Evolutionary conservation across 805 yeast species (phyloP).

Genomic region (Saccharomycopsis capsularis): DNA sequence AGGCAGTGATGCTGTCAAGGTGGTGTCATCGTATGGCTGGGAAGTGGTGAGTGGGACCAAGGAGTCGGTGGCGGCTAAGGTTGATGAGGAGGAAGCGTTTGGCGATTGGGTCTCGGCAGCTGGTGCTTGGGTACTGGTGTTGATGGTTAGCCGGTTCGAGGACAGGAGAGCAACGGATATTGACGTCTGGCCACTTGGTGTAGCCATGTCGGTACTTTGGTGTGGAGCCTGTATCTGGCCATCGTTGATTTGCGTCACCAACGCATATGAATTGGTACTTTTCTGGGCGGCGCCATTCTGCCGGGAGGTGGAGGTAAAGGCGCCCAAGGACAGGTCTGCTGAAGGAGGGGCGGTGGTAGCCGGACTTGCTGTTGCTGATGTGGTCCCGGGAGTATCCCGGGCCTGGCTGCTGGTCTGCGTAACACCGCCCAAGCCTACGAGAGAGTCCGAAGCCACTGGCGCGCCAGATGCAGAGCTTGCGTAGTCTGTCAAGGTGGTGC

Average conservation of each 20-base stretch:
- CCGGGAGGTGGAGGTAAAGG: background rate
- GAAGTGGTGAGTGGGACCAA: background rate
- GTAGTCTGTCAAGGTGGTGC: constrained; percentile 25
- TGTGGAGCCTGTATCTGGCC: constrained; percentile 35
- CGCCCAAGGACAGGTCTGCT: background rate
- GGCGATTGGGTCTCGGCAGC: background rate
- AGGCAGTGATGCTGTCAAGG: background rate
- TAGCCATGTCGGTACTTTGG: background rate
- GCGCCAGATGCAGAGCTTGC: constrained; percentile 16
- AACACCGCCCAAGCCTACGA: no score
- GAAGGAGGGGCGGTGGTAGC: background rate
- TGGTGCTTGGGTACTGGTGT: no score
- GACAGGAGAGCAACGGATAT: no score
- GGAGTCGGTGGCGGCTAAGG: background rate
- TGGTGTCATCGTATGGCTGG: background rate
- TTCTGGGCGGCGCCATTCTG: no score
- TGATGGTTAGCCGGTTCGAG: no score
- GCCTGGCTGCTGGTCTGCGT: background rate
- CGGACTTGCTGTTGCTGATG: background rate
- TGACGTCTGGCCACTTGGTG: no score
- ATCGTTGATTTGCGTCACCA: constrained; percentile 37
- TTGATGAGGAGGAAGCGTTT: background rate
- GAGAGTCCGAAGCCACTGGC: no score
- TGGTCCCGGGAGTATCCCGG: background rate
- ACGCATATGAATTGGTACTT: constrained; percentile 24